Base-by-base conservation (phyloP, 176 grass and related monocot species). In the maize (Zea mays) region DNA sequence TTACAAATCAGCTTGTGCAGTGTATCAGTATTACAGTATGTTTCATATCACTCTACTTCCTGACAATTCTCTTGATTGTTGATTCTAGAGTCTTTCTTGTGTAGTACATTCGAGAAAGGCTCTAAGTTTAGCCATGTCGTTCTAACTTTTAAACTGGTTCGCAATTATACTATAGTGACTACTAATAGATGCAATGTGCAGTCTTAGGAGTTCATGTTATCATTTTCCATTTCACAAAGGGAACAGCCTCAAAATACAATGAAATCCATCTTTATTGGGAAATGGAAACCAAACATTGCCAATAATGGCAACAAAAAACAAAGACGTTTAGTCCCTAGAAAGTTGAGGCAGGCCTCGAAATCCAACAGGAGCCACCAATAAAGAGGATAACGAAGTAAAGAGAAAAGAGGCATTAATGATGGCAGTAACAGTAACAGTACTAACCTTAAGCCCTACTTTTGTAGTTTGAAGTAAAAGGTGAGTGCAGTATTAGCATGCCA, bases 211-310 rank as follows among this genome's bases (percentile, higher is more conserved):
- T 27, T 27, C 27, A 27, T 27, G 27, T 27, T 27, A 27, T 27
- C 27, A 27, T 27, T 27, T 65, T 67, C 7, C 14, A 74, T 67
- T 67, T 58, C 65, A 16, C 47, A 27, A 42, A 33, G 13, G 37
- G 14, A 19, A 35, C 44, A 67, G 6, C 62, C 34, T 61, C 62
- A 75, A 69, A 79, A 66, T 11, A 80, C 16, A 51, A 4, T 43
- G 9, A 74, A 50, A 75, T 56, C 56, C 36, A 27, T 47, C 16
- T 16, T 57, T 65, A 74, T 44, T 2, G 7, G 2, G 0, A 12
- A 27, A 44, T 69, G 37, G 41, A 68, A 68, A 80, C 61, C 13
- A 80, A 67, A 43, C 36, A 54, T 37, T 40, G 0, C 8, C 8
- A 58, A 17, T 56, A 75, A 21, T n/a, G n/a, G 12, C 19, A 47